Evolutionary conservation across 1,284 basidiomycete species (phyloP), one percentile per base, ranked within the genome.

Genomic region (Trichosporon sp.): DNA sequence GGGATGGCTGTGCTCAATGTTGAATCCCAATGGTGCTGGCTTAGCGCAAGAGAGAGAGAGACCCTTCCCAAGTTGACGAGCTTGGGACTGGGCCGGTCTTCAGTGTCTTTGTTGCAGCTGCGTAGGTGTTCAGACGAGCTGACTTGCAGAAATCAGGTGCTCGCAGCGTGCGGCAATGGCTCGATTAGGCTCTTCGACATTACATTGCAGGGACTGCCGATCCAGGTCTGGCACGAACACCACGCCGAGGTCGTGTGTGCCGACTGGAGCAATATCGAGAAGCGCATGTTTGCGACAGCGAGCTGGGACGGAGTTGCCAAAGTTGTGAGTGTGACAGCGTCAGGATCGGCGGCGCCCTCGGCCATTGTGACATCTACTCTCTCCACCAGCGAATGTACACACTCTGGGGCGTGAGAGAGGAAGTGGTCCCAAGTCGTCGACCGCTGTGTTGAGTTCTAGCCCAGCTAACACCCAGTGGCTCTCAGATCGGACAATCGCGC

Each of bases 241-340:
- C 86, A 87, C 6, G 86, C 89, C 52, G 95, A 99, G 76, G 91
- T 94, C 6, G 95, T 92, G 81, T 90, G 89, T n/a, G 86, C 97
- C 11, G 92, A 99, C 78, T 99, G 95, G 95, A 95, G 90, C 69
- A 98, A 97, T 78, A 80, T 96, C 65, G 88, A 90, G 71, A 99
- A 99, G 78, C 89, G 92, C 66, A 84, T 86, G 1, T 98, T 99
- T 78, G 86, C 86, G 4, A 94, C 92, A 2, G 86, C 89, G 1
- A 92, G 89, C 23, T 98, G 95, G 95, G 95, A 99, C 76, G 92
- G 91, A 31, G 87, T 85, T 3, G 85, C 95, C 37, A 95, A 96
- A 80, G 76, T 97, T 44, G 94, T 94, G 72, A 62, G 90, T 83
- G 11, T 49, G 13, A 14, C 34, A 34, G 13, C 7, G 33, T 34